Evolutionary conservation across 1,139 yeast species (phyloP), one percentile per base, ranked within the genome.

Genomic region (Candida sp.): DNA sequence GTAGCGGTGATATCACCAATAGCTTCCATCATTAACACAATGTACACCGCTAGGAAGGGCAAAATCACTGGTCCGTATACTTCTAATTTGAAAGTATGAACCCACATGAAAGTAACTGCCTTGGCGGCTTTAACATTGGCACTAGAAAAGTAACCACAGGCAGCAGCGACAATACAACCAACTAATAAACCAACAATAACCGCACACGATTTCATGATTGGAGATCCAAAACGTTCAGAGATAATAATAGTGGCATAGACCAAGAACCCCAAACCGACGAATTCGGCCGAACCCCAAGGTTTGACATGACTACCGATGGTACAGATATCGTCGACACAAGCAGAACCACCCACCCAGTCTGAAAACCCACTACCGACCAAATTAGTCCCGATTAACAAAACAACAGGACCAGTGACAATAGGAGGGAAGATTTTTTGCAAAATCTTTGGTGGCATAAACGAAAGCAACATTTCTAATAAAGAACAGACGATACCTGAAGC

Each of bases 1-100:
- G 96, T 87, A 25, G 97, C 97, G 34, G 96, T 88, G 54, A 89
- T 82, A 61, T 89, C 97, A 61, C 97, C 97, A 57, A 89, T 87
- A 40, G 95, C 85, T 68, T 89, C 97, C 88, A 88, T 87, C 79
- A 87, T 84, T 55, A 87, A 67, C 35, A 84, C 88, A 23, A 87
- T 71, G 60, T 83, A 89, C 43, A 88, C 87, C 1, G 96, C 93
- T 48, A 89, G 65, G 68, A 87, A 79, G 15, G 97, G 97, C 42
- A 89, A 68, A 12, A 89, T 89, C 4, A 84, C 79, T 2, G 97
- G 96, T 2, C 88, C 97, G 55, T 89, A 87, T 7, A 89, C 79
- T 35, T 70, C 63, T 44, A 89, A 73, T 52, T 76, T 80, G 71
- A 89, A 89, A 8, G 96, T 88, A 49, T 85, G 84, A 33, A 84